phyloP scores from a whole-genome alignment of 257 asterid species.

The Jaltomata sinuosa region DNA sequence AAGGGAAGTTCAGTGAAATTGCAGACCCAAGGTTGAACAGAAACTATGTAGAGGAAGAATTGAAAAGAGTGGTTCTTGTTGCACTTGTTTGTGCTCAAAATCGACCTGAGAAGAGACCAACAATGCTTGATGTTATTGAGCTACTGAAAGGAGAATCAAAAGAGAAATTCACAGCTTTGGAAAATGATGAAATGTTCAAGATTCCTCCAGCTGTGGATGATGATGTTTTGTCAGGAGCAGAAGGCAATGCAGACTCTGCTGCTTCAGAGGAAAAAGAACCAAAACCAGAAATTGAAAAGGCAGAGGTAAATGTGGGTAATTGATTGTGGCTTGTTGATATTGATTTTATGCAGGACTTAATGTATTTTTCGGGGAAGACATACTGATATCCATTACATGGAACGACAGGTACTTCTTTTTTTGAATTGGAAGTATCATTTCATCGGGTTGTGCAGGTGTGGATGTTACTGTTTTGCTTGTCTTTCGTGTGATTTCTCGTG shows the following conservation, averaged over 20 bases:
- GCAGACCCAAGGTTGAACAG: slow-evolving; percentile 61
- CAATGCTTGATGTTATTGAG: slow-evolving; percentile 66
- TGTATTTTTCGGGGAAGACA: neutral
- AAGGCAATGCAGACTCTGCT: slow-evolving; percentile 35
- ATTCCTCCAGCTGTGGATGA: slow-evolving; percentile 15
- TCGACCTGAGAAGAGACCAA: slow-evolving; percentile 73
- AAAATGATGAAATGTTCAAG: slow-evolving; percentile 67
- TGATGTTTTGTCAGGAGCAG: slow-evolving; percentile 24
- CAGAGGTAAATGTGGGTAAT: slow-evolving; percentile 1
- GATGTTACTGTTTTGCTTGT: neutral
- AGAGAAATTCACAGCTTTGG: slow-evolving; percentile 57
- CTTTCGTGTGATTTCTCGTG: neutral
- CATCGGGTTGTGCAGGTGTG: neutral
- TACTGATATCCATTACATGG: neutral
- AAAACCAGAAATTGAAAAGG: slow-evolving; percentile 51
- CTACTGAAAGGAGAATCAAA: slow-evolving; percentile 57
- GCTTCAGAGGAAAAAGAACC: slow-evolving; percentile 29
- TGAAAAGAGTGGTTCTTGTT: slow-evolving; percentile 56
- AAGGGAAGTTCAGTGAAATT: slow-evolving; percentile 49
- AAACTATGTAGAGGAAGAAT: slow-evolving; percentile 62
- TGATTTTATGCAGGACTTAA: neutral
- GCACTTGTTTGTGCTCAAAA: slow-evolving; percentile 58
- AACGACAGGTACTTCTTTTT: neutral
- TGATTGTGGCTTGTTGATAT: neutral
- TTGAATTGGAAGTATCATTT: neutral